phyloP scores from a whole-genome alignment of 805 yeast genomes.

The Pichia deserticola region DNA sequence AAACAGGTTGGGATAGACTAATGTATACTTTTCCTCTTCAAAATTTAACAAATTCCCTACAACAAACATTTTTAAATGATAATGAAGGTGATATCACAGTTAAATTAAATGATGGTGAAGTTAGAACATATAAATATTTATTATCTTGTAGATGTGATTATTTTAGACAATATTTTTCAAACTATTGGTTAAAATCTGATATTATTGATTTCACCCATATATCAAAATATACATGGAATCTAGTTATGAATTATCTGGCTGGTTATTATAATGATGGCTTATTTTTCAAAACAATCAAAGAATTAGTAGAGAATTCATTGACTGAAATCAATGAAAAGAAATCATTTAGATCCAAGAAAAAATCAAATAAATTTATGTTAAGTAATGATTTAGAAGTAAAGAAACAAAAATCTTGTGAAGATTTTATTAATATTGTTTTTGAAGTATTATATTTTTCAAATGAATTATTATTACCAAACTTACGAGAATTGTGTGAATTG shows the following conservation, averaged over 20 bases:
- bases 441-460: constrained; percentile 57
- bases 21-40: constrained; percentile 6
- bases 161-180: constrained; percentile 52
- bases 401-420: constrained; percentile 12
- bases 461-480: constrained; percentile 49
- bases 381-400: background rate
- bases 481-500: constrained; percentile 56
- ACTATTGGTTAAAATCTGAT: constrained; percentile 38
- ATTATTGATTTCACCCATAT: constrained; percentile 34
- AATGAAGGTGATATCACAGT: constrained; percentile 36
- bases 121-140: constrained; percentile 42
- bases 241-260: constrained; percentile 48
- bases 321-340: background rate
- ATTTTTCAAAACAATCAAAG: constrained; percentile 27
- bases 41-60: background rate
- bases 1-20: constrained; percentile 9
- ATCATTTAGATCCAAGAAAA: background rate
- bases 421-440: constrained; percentile 46
- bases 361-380: background rate
- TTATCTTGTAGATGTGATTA: constrained; percentile 52
- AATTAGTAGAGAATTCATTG: background rate
- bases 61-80: background rate
- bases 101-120: constrained; percentile 38
- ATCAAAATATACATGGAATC: constrained; percentile 34
- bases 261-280: constrained; percentile 41